Evolutionary conservation across 768 basidiomycete genomes (phyloP).

Genomic region (Tylopilus balloui): DNA sequence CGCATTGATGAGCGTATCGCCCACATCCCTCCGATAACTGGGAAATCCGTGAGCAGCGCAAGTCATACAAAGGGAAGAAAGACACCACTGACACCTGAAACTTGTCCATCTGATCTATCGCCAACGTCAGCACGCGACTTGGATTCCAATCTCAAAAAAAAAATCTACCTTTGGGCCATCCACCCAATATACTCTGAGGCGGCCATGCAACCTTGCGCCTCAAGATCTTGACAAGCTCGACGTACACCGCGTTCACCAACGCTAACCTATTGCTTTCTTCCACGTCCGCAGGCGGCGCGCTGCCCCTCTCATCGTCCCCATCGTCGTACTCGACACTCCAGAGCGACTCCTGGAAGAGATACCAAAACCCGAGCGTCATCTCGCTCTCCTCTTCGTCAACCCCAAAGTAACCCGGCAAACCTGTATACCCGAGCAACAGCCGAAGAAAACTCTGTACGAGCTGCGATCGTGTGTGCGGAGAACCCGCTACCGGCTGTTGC

Average conservation of each 20-base stretch:
- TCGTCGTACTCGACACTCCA: slow-evolving; percentile 62
- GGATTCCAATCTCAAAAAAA: neutral
- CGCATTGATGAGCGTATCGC: slow-evolving; percentile 87
- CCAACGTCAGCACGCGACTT: slow-evolving; percentile 3
- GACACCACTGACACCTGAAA: slow-evolving; percentile 62
- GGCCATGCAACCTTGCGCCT: slow-evolving; percentile 78
- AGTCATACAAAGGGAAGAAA: neutral
- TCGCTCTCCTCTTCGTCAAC: slow-evolving; percentile 87
- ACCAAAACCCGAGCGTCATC: slow-evolving; percentile 86
- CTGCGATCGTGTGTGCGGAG: slow-evolving; percentile 39
- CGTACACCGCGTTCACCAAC: slow-evolving; percentile 73
- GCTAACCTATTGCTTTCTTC: slow-evolving; percentile 40
- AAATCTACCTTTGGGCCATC: slow-evolving; percentile 67
- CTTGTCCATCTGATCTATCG: slow-evolving; percentile 71
- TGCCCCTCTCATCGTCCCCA: slow-evolving; percentile 29
- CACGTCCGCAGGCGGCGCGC: slow-evolving; percentile 14
- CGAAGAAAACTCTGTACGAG: slow-evolving; percentile 69
- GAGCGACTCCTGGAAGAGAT: slow-evolving; percentile 81
- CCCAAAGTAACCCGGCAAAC: slow-evolving; percentile 71
- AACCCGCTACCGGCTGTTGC: slow-evolving; percentile 33
- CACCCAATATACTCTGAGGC: slow-evolving; percentile 33
- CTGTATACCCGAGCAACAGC: slow-evolving; percentile 68
- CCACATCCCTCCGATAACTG: slow-evolving; percentile 81
- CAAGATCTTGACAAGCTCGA: slow-evolving; percentile 67
- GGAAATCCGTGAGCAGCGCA: slow-evolving; percentile 7